Evolutionary conservation across 2,329 filamentous ascomycete species (phyloP), one percentile per base, ranked within the genome.

Genomic region (Arthroderma sp.): DNA sequence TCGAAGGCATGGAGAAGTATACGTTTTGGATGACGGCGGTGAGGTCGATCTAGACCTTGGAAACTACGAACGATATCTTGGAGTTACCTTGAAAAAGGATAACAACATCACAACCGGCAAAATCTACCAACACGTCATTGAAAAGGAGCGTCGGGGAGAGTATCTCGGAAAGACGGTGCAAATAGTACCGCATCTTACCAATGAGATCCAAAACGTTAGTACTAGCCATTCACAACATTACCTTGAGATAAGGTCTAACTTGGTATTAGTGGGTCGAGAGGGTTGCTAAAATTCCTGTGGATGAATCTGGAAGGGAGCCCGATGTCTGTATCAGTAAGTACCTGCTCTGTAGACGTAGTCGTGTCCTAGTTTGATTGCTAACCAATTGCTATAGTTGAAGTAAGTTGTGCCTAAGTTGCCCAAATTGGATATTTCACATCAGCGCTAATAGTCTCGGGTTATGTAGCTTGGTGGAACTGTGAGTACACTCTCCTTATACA

Each of bases 101-200:
- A 86, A 89, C 71, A 96, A 96, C 66, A 94, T 98, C 66, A 98
- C 91, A 3, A 94, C 89, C 4, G 91, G 91, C 60, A 95, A 96
- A 71, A 86, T 96, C 54, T 96, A 95, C 68, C 75, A 86, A 58
- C 78, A 83, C 56, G 88, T 95, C 44, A 87, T 94, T 56, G 78
- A 87, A 58, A 78, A 77, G 50, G 79, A 83, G 65, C 70, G 80
- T 52, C 67, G 68, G 50, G 80, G 79, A 45, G 81, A 91, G 61
- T 96, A 94, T 57, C 75, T 96, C 8, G 89, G 89, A 53, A 80
- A 83, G 63, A 87, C 88, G 11, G 82, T 93, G 10, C 87, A 95
- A 65, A 83, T 93, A 87, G 45, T 80, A 93, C 58, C 85, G 82
- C 11, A 94, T 95, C 44, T 53, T 36, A 53, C 51, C 8, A 78